Evolutionary conservation across 306 rosid species (phyloP).

Genomic region (Prunus mongolica): DNA sequence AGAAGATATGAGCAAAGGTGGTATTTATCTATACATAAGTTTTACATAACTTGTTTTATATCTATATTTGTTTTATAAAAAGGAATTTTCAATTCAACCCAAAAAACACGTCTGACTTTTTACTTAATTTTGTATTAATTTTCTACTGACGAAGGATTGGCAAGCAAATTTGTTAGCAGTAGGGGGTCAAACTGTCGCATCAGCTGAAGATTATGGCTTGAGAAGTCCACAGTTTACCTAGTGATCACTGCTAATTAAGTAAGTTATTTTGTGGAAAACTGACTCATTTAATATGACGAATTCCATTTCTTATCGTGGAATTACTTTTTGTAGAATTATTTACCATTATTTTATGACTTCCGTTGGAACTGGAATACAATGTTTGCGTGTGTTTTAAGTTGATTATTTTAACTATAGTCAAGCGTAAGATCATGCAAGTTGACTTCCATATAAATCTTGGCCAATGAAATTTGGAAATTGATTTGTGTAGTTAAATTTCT

Average conservation of each 20-base stretch:
- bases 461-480: background rate
- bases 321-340: background rate
- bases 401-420: constrained; percentile 24
- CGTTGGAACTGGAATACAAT: background rate
- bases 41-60: too few relatives aligned
- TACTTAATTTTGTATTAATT: too few relatives aligned
- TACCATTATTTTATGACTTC: background rate
- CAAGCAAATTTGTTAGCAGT: too few relatives aligned
- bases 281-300: background rate
- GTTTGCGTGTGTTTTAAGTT: constrained; percentile 25
- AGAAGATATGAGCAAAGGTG: too few relatives aligned
- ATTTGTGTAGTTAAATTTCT: background rate
- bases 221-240: background rate
- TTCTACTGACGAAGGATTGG: too few relatives aligned
- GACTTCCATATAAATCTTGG: background rate
- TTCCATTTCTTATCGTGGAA: background rate
- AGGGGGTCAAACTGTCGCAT: background rate
- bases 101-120: too few relatives aligned
- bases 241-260: background rate
- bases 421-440: constrained; percentile 29
- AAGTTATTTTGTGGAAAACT: background rate
- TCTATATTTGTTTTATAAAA: too few relatives aligned
- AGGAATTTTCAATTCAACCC: too few relatives aligned
- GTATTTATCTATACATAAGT: too few relatives aligned
- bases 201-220: too few relatives aligned